phyloP scores from a whole-genome alignment of 2,329 filamentous ascomycete species.

The Stagonosporopsis chrysanthemi region DNA sequence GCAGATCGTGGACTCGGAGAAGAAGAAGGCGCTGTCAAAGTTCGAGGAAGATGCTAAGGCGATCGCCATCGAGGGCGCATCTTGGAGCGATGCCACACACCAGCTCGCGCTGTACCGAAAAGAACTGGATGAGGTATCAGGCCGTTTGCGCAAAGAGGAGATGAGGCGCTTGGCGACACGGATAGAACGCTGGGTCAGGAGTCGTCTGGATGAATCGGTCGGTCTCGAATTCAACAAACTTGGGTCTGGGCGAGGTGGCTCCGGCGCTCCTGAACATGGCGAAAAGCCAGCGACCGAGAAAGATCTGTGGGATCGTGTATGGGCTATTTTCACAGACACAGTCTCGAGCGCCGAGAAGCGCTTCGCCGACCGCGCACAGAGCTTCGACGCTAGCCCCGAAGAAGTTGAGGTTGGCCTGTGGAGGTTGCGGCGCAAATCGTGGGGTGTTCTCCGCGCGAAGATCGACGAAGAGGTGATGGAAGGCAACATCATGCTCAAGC shows the following conservation, averaged over 20 bases:
- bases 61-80: slow-evolving; percentile 77
- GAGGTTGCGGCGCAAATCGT: slow-evolving; percentile 91
- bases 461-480: slow-evolving; percentile 99
- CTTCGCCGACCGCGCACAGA: slow-evolving; percentile 87
- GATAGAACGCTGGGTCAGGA: slow-evolving; percentile 92
- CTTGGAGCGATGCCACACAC: slow-evolving; percentile 87
- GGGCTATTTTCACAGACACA: slow-evolving; percentile 82
- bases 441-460: slow-evolving; percentile 86
- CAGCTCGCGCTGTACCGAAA: slow-evolving; percentile 84
- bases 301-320: slow-evolving; percentile 95
- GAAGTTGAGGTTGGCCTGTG: slow-evolving; percentile 93
- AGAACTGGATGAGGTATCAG: slow-evolving; percentile 88
- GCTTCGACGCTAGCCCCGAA: slow-evolving; percentile 89
- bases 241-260: slow-evolving; percentile 83
- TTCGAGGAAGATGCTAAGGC: slow-evolving; percentile 80
- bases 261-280: slow-evolving; percentile 78
- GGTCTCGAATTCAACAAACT: slow-evolving; percentile 96
- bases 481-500: slow-evolving; percentile 92
- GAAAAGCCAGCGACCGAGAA: slow-evolving; percentile 77
- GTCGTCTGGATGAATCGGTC: slow-evolving; percentile 83
- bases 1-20: slow-evolving; percentile 86
- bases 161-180: slow-evolving; percentile 91
- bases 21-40: slow-evolving; percentile 73
- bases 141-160: slow-evolving; percentile 87
- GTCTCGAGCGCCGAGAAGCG: slow-evolving; percentile 85